Base-by-base conservation (phyloP, 257 asterid genomes). In the Nicotiana benthamiana region DNA sequence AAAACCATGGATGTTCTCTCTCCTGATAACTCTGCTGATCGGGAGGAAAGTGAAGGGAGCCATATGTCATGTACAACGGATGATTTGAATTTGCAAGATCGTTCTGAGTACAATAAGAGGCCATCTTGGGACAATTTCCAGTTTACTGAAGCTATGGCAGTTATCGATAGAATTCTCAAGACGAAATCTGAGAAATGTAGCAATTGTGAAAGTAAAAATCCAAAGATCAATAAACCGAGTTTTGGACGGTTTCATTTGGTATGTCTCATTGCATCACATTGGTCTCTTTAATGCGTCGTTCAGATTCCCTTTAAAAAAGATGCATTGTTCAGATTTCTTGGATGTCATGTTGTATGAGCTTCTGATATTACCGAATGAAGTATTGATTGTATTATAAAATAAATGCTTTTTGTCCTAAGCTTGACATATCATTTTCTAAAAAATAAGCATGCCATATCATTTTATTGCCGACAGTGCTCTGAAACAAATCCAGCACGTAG, bases 181-280 rank as follows among this genome's bases (percentile, higher is more conserved):
- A 81, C 54, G 30, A 90, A 86, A 74, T 40, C 27, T 15, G 30
- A 3, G 66, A 85, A 90, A 78, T 93, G 98, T 84, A 27, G 4
- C 28, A 88, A 82, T 24, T 96, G 99, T 66, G 53, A 64, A 11
- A 84, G 84, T 68, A 70, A 27, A 10, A 92, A 87, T 83, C 96
- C 99, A 66, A 86, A 87, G 86, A 83, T 96, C 80, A 88, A 22
- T 13, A 92, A 90, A 84, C 94, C 97, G 57, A 92, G 94, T 62
- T 94, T 93, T 88, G 99, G 97, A 88, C 93, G 99, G 97, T 87
- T 95, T 82, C 84, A 79, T 46, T 82, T 87, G 97, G 98, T 95
- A 95, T 63, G 93, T 77, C 56, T 68, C 20, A 61, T 52, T 53
- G 26, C 68, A 24, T 80, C 61, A 48, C 48, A 26, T 79, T 79